Base-by-base conservation (phyloP, 805 yeast species). In the Ogataea nonfermentans region DNA sequence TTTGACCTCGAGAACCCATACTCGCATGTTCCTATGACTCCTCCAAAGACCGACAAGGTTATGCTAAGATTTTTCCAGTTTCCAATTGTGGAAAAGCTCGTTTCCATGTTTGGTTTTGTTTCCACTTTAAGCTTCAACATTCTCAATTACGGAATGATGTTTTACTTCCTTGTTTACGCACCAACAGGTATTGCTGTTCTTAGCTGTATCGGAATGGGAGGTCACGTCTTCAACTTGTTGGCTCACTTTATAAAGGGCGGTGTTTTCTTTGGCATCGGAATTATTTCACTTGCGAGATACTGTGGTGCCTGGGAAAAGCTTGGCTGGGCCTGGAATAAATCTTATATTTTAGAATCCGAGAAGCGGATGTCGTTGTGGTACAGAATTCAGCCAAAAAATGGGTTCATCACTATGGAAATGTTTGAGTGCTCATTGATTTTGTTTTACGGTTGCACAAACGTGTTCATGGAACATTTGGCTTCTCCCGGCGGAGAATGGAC, bases 211-310 rank as follows among this genome's bases (percentile, higher is more conserved):
- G 98, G 95, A 27, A 65, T 76, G 61, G 90, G 79, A 3, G 56
- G 52, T 9, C 68, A 68, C 14, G 81, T 90, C 10, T 91, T 87
- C 67, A 88, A 87, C 52, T 62, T 91, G 37, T 71, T 91, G 41
- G 99, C 99, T 2, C 99, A 91, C 63, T 87, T 88, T 73, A 91
- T 91, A 61, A 91, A 91, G 63, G 99, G 99, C 44, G 93, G 91
- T 17, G 93, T 91, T 2, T 91, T 91, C 57, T 71, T 88, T 43
- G 47, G 71, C 4, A 66, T 84, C 27, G 99, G 99, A 14, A 45
- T 90, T 6, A 58, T 89, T 5, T 75, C 95, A n/a, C 69, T 93
- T 27, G 84, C 89, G 1, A 78, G 98, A 52, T 90, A 85, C 62
- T 79, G 88, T 53, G 99, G 99, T 3, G 85, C 82, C 9, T 86